phyloP scores from a whole-genome alignment of 176 grass and related monocot species.

The Alopecurus myosuroides region DNA sequence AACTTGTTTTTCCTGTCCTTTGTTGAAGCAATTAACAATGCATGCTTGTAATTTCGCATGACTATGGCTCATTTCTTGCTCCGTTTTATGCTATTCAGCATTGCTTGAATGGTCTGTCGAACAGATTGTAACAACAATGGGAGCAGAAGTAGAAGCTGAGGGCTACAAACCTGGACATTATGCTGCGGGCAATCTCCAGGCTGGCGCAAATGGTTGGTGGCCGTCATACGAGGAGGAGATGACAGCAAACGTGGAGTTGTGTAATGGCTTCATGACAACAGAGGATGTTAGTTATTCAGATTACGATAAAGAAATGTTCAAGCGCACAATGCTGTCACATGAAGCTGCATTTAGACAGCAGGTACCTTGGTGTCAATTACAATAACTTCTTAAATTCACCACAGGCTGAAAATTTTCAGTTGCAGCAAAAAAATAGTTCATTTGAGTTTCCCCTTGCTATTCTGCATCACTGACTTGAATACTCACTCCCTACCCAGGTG shows the following conservation, averaged over 20 bases:
- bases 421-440: not conserved
- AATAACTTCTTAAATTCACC: not conserved
- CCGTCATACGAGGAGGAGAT: constrained; percentile 52
- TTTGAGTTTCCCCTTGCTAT: not conserved
- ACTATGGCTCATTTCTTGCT: not conserved
- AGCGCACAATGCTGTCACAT: constrained; percentile 79
- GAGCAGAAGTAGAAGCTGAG: constrained; percentile 59
- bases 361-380: constrained; percentile 7
- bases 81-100: constrained; percentile 14
- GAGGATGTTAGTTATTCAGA: constrained; percentile 32
- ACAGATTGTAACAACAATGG: constrained; percentile 45
- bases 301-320: constrained; percentile 78
- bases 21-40: not conserved
- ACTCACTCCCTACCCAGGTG: constrained; percentile 51
- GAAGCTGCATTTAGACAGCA: constrained; percentile 85
- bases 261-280: constrained; percentile 35
- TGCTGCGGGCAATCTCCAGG: constrained; percentile 23
- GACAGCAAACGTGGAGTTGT: constrained; percentile 26
- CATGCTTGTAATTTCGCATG: not conserved
- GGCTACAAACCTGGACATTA: constrained; percentile 56
- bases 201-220: constrained; percentile 35
- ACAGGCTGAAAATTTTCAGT: not conserved
- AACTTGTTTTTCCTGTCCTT: not conserved
- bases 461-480: constrained; percentile 24
- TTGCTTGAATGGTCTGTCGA: constrained; percentile 5